A percentile compares a stretch with the other conserved stretches of the same genome.
Conservation (phyloP, 176 grass and related monocot genomes). For the Oryza rufipogon region DNA sequence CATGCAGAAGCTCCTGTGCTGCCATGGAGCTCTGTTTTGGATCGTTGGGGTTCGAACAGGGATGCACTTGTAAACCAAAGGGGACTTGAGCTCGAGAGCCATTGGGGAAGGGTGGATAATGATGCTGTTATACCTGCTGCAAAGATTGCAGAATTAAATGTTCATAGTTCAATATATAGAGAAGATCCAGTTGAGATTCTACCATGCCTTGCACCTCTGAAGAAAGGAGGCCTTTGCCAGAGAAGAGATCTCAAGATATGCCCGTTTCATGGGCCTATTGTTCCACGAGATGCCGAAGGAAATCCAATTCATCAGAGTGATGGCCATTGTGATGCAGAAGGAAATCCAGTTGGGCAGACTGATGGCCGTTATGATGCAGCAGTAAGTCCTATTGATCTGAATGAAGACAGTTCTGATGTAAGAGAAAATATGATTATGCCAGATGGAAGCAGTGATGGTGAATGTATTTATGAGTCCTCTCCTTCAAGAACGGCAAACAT, state of each 20-base stretch:
- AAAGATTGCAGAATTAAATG: slow-evolving; percentile 89
- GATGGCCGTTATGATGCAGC: slow-evolving; percentile 26
- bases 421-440: slow-evolving; percentile 47
- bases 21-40: slow-evolving; percentile 80
- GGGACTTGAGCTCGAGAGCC: slow-evolving; percentile 77
- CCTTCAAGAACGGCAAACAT: slow-evolving; percentile 18
- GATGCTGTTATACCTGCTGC: slow-evolving; percentile 91
- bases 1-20: slow-evolving; percentile 77
- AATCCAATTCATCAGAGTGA: slow-evolving; percentile 51
- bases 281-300: slow-evolving; percentile 70
- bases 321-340: slow-evolving; percentile 8
- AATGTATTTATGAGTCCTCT: slow-evolving; percentile 24
- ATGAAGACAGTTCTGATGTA: slow-evolving; percentile 38
- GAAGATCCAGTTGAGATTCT: slow-evolving; percentile 73
- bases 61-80: slow-evolving; percentile 87
- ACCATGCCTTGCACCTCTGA: slow-evolving; percentile 74
- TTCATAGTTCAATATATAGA: slow-evolving; percentile 81
- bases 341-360: slow-evolving; percentile 25
- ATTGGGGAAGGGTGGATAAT: slow-evolving; percentile 95
- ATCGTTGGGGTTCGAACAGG: slow-evolving; percentile 67
- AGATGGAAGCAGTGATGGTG: slow-evolving; percentile 27
- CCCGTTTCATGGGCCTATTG: slow-evolving; percentile 87
- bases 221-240: slow-evolving; percentile 82
- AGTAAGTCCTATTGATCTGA: slow-evolving; percentile 43
- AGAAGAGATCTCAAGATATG: slow-evolving; percentile 84